Base-by-base conservation (phyloP, 2,329 filamentous ascomycete genomes). In the Pseudogymnoascus sp. region DNA sequence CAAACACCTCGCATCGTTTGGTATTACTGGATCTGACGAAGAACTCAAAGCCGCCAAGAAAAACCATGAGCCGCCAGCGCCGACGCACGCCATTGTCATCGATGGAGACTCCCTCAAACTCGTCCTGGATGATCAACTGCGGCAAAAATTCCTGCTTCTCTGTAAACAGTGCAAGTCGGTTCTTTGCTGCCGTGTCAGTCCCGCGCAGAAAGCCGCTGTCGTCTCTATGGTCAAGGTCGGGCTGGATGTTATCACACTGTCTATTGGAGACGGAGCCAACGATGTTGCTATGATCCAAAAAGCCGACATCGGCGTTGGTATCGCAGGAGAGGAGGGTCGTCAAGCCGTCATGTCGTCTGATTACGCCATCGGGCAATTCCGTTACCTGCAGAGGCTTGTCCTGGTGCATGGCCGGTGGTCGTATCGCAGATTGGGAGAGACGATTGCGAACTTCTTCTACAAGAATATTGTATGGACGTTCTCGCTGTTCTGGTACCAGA, bases 391-490 rank as follows among this genome's bases (percentile, higher is more conserved):
- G 70, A 82, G 93, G 61, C 81, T 97, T 65, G 84, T 97, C 33
- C 83, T 97, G 16, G 92, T 97, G 4, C 93, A 97, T 73, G 93
- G 93, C 64, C 86, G 93, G 64, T 97, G 93, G 91, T 96, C 92
- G 16, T 99, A 99, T 78, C 86, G 93, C 61, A 87, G 95, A 70
- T 80, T 99, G 74, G 91, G 89, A 24, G 95, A 99, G 79, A 90
- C 89, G 56, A 96, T 96, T 72, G 91, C 92, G 75, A 99, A 98
- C 76, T 99, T 99, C 82, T 99, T 99, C 81, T 99, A 98, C 85
- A 99, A 99, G 89, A 99, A 98, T 79, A 89, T 99, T 77, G 89
- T 98, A 61, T 99, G 95, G 95, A 95, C 91, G 0, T 95, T 98
- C 73, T 85, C 89, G 46, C 89, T 99, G 64, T 97, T 98, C 82